Percentiles rank a stretch among this genome's conserved stretches.
phyloP scores from a whole-genome alignment of 495 filamentous ascomycete genomes.

The Halenospora varia region DNA sequence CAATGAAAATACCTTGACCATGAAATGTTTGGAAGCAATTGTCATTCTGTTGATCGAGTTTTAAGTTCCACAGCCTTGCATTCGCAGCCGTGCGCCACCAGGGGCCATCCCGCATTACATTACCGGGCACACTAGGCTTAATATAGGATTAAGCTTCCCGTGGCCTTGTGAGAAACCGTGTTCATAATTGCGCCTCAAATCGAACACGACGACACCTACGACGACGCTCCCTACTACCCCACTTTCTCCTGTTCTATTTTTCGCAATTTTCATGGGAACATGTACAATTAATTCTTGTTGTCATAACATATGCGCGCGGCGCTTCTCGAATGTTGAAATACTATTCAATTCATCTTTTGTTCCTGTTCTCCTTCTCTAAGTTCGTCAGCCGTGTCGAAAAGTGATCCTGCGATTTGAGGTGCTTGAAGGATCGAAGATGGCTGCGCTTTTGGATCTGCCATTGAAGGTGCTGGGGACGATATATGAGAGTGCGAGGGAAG shows the following conservation, averaged over 20 bases:
- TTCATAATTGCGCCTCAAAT: conserved; percentile 14
- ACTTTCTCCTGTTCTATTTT: conserved; percentile 10
- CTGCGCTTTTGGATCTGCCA: conserved; percentile 8
- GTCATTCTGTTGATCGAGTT: no score
- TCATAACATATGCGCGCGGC: background rate
- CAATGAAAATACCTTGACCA: conserved; percentile 2
- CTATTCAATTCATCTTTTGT: background rate
- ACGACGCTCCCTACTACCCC: conserved; percentile 1
- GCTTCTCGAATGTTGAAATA: conserved; percentile 1
- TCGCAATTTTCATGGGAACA: background rate
- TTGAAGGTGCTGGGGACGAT: background rate
- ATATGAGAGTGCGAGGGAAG: conserved; percentile 9
- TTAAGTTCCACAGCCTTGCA: background rate
- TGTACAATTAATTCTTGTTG: conserved; percentile 8
- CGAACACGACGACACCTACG: conserved; percentile 5
- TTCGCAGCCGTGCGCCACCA: conserved; percentile 13
- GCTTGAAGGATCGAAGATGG: conserved; percentile 7
- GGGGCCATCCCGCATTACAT: background rate
- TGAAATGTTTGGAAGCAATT: background rate
- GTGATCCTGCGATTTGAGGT: background rate
- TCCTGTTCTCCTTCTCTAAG: background rate
- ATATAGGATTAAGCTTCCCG: background rate
- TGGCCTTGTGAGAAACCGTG: conserved; percentile 23
- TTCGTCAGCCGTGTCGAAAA: background rate
- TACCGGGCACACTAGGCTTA: background rate